Percentiles rank a stretch among this genome's conserved stretches.
Evolutionary conservation across 1,139 yeast genomes (phyloP).

Genomic region (Saccharomycopsis crataegensis): DNA sequence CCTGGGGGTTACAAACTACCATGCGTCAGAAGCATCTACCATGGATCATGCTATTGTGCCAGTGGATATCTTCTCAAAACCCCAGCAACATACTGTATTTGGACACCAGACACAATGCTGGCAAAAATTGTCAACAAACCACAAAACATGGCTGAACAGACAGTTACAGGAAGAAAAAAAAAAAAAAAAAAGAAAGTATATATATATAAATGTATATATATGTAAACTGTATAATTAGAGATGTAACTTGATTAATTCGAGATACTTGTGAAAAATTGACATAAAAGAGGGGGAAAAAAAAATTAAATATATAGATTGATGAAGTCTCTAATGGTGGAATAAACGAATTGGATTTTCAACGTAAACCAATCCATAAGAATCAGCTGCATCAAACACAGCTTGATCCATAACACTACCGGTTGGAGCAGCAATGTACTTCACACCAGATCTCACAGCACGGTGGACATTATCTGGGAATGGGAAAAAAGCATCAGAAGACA

Average conservation of each 20-base stretch:
- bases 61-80: too few relatives aligned
- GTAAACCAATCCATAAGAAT: slow-evolving; percentile 77
- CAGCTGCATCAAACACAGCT: slow-evolving; percentile 94
- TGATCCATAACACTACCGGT: slow-evolving; percentile 97
- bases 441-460: slow-evolving; percentile 96
- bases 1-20: too few relatives aligned
- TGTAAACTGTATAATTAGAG: neutral
- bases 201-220: neutral
- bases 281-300: neutral
- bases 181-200: neutral
- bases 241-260: neutral
- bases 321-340: slow-evolving; percentile 78
- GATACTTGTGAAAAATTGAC: neutral
- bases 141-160: neutral
- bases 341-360: slow-evolving; percentile 94
- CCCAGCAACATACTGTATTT: too few relatives aligned
- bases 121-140: too few relatives aligned
- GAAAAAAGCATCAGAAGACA: slow-evolving; percentile 97
- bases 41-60: too few relatives aligned
- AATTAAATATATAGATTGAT: neutral
- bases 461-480: slow-evolving; percentile 99
- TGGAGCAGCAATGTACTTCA: slow-evolving; percentile 91
- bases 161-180: neutral
- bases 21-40: too few relatives aligned
- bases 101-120: too few relatives aligned